Conservation (phyloP, 352 stramenopile species). For the Detonula confervacea region DNA sequence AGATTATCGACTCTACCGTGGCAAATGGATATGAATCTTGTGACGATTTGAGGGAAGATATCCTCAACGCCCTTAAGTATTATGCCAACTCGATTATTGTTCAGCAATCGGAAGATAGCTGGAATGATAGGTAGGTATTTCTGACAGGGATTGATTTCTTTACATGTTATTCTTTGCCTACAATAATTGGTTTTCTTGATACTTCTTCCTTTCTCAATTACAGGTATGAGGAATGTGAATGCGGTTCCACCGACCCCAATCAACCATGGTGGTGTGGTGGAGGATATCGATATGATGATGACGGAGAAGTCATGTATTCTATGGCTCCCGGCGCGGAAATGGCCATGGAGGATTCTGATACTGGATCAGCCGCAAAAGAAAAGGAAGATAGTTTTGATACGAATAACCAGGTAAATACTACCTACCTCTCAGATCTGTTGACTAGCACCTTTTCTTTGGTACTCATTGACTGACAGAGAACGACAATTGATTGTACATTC, state of each 20-base stretch:
- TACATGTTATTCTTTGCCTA: too few species aligned
- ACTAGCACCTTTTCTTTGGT: too few species aligned
- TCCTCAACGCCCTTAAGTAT: constrained; percentile 52
- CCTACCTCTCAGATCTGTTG: too few species aligned
- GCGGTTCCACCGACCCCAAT: too few species aligned
- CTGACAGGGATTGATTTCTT: too few species aligned
- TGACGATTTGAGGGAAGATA: constrained; percentile 50
- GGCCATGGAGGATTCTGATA: not conserved
- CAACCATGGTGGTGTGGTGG: too few species aligned
- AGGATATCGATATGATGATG: not conserved
- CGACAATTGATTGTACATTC: constrained; percentile 2
- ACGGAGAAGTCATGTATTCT: not conserved
- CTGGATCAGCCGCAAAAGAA: not conserved
- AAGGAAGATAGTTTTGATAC: constrained; percentile 57
- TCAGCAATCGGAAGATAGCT: constrained; percentile 18
- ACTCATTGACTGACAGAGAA: too few species aligned
- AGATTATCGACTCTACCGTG: constrained; percentile 47
- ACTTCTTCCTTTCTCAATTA: too few species aligned
- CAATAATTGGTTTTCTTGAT: constrained; percentile 1
- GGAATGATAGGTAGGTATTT: constrained; percentile 13
- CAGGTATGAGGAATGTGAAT: constrained; percentile 44
- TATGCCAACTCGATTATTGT: constrained; percentile 57
- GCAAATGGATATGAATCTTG: constrained; percentile 50
- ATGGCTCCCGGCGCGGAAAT: too few species aligned
- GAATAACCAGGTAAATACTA: constrained; percentile 61